These are phyloP conservation scores for Amorphotheca resinae DNA, from an alignment of 495 filamentous ascomycete species.

Conservation along the genomic window DNA sequence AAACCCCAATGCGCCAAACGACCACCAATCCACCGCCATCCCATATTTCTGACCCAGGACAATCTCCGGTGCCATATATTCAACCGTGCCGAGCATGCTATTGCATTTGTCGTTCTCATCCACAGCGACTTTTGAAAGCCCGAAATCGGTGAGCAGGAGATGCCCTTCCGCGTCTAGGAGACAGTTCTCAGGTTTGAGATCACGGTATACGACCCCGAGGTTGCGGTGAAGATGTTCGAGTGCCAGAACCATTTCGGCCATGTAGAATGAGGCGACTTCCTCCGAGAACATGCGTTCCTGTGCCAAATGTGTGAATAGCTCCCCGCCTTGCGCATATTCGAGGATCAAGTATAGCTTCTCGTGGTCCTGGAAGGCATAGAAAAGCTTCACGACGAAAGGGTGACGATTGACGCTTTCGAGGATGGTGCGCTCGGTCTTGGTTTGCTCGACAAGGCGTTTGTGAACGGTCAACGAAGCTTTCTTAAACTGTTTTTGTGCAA, in stretches of 20 bases:
- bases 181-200: slow-evolving; percentile 96
- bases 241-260: slow-evolving; percentile 93
- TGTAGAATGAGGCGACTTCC: slow-evolving; percentile 83
- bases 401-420: slow-evolving; percentile 91
- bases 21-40: slow-evolving; percentile 97
- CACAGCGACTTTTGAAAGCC: slow-evolving; percentile 87
- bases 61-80: slow-evolving; percentile 98
- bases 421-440: slow-evolving; percentile 88
- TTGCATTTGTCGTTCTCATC: slow-evolving; percentile 68
- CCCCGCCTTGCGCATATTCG: slow-evolving; percentile 95
- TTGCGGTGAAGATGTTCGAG: slow-evolving; percentile 84
- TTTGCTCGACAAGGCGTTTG: slow-evolving; percentile 90
- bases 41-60: slow-evolving; percentile 76
- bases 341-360: slow-evolving; percentile 97
- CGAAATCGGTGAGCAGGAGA: slow-evolving; percentile 91
- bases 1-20: slow-evolving; percentile 79
- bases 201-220: slow-evolving; percentile 89
- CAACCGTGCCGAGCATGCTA: slow-evolving; percentile 82
- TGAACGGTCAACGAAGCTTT: slow-evolving; percentile 88
- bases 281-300: slow-evolving; percentile 89
- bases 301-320: slow-evolving; percentile 81
- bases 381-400: slow-evolving; percentile 94
- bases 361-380: slow-evolving; percentile 96
- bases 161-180: slow-evolving; percentile 86
- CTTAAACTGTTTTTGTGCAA: slow-evolving; percentile 95